These are phyloP conservation scores for Selenicereus undatus DNA, from an alignment of 148 eudicot genomes.

Conservation along the genomic window DNA sequence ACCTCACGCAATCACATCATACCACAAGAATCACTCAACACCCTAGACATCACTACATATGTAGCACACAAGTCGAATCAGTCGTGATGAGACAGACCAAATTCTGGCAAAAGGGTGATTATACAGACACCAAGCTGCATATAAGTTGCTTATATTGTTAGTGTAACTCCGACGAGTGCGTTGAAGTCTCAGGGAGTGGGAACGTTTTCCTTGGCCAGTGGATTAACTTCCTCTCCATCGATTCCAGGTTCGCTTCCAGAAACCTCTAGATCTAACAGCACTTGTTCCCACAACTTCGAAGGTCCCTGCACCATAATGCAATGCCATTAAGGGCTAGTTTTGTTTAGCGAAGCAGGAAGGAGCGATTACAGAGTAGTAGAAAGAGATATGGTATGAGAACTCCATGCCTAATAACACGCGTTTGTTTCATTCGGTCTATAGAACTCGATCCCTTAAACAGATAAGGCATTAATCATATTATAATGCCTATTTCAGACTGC, in stretches of 20 bases:
- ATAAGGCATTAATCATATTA: background rate
- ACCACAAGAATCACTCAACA: background rate
- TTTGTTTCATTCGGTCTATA: background rate
- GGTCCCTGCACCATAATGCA: conserved; percentile 53
- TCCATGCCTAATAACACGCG: background rate
- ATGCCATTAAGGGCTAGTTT: background rate
- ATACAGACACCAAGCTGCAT: background rate
- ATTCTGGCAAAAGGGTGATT: background rate
- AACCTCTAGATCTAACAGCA: conserved; percentile 54
- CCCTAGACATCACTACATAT: background rate
- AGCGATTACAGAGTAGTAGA: background rate
- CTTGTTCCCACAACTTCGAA: conserved; percentile 70
- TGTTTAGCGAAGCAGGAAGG: background rate
- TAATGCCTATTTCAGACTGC: background rate
- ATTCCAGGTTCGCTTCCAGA: conserved; percentile 64
- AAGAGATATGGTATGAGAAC: background rate
- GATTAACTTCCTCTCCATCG: conserved; percentile 78
- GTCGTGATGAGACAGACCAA: background rate
- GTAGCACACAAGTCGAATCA: background rate
- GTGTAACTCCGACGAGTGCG: background rate
- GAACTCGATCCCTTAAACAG: background rate
- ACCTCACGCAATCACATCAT: background rate
- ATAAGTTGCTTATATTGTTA: background rate
- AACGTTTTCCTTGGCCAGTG: conserved; percentile 77
- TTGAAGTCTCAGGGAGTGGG: conserved; percentile 34